Evolutionary conservation across 768 basidiomycete species (phyloP).

Genomic region (Russula emetica): DNA sequence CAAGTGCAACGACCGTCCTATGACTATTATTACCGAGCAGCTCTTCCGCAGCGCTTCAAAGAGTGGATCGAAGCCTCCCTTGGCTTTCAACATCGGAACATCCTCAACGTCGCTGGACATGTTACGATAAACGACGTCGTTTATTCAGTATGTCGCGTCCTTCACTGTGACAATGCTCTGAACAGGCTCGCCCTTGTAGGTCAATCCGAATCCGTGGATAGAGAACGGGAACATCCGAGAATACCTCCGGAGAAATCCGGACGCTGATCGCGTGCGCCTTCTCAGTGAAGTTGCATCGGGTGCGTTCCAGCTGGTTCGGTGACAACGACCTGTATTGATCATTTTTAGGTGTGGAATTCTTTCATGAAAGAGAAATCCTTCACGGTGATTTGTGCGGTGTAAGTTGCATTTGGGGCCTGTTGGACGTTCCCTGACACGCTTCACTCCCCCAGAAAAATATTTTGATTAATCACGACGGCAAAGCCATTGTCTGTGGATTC

Average conservation of each 20-base stretch:
- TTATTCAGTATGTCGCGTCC: slow-evolving; percentile 16
- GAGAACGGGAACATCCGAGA: slow-evolving; percentile 39
- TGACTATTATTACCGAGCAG: not conserved
- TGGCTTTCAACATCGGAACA: slow-evolving; percentile 40
- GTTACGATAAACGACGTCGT: slow-evolving; percentile 33
- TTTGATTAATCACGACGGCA: slow-evolving; percentile 39
- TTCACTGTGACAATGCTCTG: not conserved
- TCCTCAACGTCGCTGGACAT: slow-evolving; percentile 41
- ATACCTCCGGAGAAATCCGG: slow-evolving; percentile 36
- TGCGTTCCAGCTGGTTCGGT: slow-evolving; percentile 21
- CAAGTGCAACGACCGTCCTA: not conserved
- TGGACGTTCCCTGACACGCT: not conserved
- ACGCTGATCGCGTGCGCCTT: slow-evolving; percentile 38
- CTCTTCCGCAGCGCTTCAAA: slow-evolving; percentile 39
- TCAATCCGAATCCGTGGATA: slow-evolving; percentile 47
- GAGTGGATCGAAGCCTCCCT: slow-evolving; percentile 44
- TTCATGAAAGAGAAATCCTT: slow-evolving; percentile 25
- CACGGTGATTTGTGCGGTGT: slow-evolving; percentile 30
- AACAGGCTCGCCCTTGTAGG: slow-evolving; percentile 31
- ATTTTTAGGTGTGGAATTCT: slow-evolving; percentile 16
- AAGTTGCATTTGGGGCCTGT: not conserved
- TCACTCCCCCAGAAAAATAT: slow-evolving; percentile 40
- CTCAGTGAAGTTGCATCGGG: slow-evolving; percentile 40
- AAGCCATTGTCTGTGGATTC: slow-evolving; percentile 45
- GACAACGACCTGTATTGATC: slow-evolving; percentile 16